Conservation (phyloP, 2,329 filamentous ascomycete species). For the Fusarium chuoi region DNA sequence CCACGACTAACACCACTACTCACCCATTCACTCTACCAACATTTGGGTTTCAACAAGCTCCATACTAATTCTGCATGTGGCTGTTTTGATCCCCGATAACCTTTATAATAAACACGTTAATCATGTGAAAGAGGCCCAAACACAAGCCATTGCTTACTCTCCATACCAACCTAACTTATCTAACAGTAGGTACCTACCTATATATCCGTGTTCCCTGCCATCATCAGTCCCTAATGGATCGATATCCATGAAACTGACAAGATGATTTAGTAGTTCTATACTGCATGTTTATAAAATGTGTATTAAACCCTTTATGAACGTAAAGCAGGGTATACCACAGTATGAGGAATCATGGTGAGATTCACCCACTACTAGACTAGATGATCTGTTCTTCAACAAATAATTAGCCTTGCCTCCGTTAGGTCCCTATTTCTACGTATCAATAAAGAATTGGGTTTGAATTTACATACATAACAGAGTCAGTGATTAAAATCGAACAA, state of each 20-base stretch:
- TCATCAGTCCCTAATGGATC: conserved; percentile 2
- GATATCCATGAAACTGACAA: not conserved
- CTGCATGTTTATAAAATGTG: not conserved
- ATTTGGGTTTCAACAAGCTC: conserved; percentile 3
- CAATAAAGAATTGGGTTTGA: not conserved
- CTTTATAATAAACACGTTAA: not conserved
- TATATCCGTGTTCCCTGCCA: not conserved
- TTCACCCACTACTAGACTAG: no score
- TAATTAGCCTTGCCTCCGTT: no score
- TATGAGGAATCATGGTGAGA: not conserved
- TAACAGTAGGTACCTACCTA: not conserved
- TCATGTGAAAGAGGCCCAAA: conserved; percentile 8
- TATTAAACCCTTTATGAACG: not conserved
- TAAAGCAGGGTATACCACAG: not conserved
- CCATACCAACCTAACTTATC: not conserved
- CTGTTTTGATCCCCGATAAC: not conserved
- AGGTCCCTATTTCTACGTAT: not conserved
- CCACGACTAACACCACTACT: not conserved
- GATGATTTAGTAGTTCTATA: not conserved
- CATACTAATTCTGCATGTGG: conserved; percentile 4
- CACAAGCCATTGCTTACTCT: not conserved
- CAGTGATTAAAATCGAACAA: not conserved
- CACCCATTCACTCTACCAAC: not conserved
- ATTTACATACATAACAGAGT: no score
- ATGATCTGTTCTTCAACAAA: not conserved